Percentiles rank a stretch among this genome's conserved stretches.
Conservation (phyloP, 1,284 basidiomycete genomes). For the Trichosporon asahii region DNA sequence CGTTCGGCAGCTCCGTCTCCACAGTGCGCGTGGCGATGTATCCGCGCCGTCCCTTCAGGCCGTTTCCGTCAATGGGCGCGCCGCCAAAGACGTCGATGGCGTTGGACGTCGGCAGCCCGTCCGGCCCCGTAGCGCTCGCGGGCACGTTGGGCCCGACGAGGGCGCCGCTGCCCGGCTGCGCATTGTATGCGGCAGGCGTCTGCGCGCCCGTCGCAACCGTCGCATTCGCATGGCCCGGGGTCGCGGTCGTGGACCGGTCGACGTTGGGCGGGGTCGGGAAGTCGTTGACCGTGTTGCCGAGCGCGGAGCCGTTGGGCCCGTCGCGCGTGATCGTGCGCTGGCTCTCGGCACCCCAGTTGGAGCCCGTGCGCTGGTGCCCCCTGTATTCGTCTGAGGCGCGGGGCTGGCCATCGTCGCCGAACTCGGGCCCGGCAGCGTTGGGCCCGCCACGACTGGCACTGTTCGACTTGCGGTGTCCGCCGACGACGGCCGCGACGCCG, state of each 20-base stretch:
- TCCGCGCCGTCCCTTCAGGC: background rate
- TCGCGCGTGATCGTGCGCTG: background rate
- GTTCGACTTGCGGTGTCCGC: no score
- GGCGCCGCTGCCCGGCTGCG: background rate
- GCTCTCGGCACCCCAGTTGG: background rate
- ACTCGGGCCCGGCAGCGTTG: background rate
- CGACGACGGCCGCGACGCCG: background rate
- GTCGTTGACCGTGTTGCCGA: background rate
- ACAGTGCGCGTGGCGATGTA: conserved; percentile 2
- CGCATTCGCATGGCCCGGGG: background rate
- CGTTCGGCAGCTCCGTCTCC: background rate
- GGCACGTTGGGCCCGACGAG: background rate
- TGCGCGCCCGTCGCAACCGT: no score
- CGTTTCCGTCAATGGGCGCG: background rate
- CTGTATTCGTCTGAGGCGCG: no score
- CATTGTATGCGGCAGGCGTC: background rate
- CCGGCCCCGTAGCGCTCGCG: background rate
- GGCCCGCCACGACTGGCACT: background rate
- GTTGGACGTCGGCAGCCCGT: background rate
- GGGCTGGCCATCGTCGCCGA: background rate
- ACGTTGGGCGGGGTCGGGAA: background rate
- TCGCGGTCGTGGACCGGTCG: background rate
- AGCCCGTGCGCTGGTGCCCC: background rate
- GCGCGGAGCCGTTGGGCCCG: background rate
- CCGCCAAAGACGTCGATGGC: background rate